Conservation (phyloP, 1,284 basidiomycete genomes). For the Malassezia vespertilionis region DNA sequence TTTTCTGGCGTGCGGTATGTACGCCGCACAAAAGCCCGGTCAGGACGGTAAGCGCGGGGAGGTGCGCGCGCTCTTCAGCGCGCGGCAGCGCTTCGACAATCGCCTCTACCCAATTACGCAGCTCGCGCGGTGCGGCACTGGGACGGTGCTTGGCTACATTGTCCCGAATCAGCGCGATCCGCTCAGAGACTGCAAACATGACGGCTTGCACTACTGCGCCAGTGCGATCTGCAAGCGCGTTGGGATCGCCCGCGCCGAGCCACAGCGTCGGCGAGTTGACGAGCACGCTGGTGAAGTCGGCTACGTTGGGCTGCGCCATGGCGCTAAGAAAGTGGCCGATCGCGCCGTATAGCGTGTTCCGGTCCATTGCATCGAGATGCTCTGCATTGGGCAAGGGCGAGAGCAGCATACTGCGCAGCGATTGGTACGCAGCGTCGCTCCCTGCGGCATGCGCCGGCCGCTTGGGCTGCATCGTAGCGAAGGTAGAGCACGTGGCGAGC, state of each 20-base stretch:
- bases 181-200: conserved; percentile 26
- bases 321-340: conserved; percentile 37
- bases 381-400: conserved; percentile 31
- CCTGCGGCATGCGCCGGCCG: neutral
- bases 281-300: conserved; percentile 29
- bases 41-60: conserved; percentile 33
- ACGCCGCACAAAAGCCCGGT: conserved; percentile 37
- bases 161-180: conserved; percentile 28
- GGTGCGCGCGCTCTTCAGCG: conserved; percentile 4
- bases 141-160: conserved; percentile 21
- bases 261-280: conserved; percentile 32
- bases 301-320: conserved; percentile 25
- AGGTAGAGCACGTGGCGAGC: neutral
- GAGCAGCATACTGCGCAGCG: conserved; percentile 31
- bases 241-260: conserved; percentile 19
- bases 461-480: neutral
- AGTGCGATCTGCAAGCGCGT: conserved; percentile 17
- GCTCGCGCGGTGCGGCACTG: conserved; percentile 22
- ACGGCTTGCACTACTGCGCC: conserved; percentile 26
- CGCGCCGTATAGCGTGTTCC: conserved; percentile 32
- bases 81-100: conserved; percentile 22
- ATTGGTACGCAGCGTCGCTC: conserved; percentile 32
- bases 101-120: conserved; percentile 26
- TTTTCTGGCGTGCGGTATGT: conserved; percentile 18
- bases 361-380: conserved; percentile 32